Conservation (phyloP, 2,329 filamentous ascomycete species). For the Exophiala mesophila region DNA sequence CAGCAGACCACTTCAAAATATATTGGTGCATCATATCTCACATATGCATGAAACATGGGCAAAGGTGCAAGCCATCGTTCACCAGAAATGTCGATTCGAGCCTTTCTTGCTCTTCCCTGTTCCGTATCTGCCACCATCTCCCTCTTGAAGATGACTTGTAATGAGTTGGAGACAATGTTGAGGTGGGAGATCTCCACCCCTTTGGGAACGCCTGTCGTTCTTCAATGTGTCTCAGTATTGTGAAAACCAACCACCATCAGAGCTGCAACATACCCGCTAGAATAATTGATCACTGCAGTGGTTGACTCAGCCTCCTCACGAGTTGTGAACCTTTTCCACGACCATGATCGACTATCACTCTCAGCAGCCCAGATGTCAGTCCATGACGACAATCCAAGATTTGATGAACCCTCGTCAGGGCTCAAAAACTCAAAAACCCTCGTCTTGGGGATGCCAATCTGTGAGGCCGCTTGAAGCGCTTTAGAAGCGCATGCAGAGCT, state of each 20-base stretch:
- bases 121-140: slow-evolving; percentile 1
- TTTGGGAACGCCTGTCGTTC: slow-evolving; percentile 53
- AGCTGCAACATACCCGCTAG: slow-evolving; percentile 34
- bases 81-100: not conserved
- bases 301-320: slow-evolving; percentile 36
- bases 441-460: slow-evolving; percentile 20
- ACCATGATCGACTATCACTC: slow-evolving; percentile 1
- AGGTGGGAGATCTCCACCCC: slow-evolving; percentile 54
- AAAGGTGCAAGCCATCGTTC: slow-evolving; percentile 10
- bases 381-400: slow-evolving; percentile 21
- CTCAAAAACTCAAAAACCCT: slow-evolving; percentile 41
- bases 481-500: slow-evolving; percentile 36
- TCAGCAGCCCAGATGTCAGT: slow-evolving; percentile 6
- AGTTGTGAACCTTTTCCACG: slow-evolving; percentile 7
- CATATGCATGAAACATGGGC: slow-evolving; percentile 10
- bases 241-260: too few relatives aligned
- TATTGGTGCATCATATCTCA: too few relatives aligned
- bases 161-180: slow-evolving; percentile 10
- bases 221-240: too few relatives aligned
- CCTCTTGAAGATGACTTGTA: slow-evolving; percentile 4
- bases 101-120: not conserved
- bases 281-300: slow-evolving; percentile 49
- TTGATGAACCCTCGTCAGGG: slow-evolving; percentile 39
- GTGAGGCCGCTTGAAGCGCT: slow-evolving; percentile 30
- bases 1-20: too few relatives aligned